These are phyloP conservation scores for Fistulifera pelliculosa DNA, from an alignment of 108 stramenopile species.

Conservation along the genomic window DNA sequence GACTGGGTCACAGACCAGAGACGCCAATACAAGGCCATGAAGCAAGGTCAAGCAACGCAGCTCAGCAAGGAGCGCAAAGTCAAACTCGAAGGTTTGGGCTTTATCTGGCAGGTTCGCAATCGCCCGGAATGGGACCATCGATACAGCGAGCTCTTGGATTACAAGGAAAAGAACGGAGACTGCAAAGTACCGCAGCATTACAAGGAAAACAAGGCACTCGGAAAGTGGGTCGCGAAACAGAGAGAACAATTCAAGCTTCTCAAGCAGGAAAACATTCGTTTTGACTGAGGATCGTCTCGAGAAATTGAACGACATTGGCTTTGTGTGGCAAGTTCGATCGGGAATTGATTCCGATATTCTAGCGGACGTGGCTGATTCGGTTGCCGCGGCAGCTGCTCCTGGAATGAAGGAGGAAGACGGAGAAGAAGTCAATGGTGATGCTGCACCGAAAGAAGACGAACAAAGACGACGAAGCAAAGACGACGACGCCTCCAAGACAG, in stretches of 20 bases:
- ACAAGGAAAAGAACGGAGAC: constrained; percentile 26
- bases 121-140: constrained; percentile 61
- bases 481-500: no score
- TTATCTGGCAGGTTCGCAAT: constrained; percentile 59
- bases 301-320: constrained; percentile 46
- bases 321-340: constrained; percentile 41
- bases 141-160: constrained; percentile 57
- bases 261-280: constrained; percentile 52
- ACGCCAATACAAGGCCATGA: constrained; percentile 42
- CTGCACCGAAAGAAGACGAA: no score
- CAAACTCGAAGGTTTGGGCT: constrained; percentile 53
- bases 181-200: constrained; percentile 58
- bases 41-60: constrained; percentile 17
- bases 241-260: constrained; percentile 56
- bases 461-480: no score
- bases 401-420: no score
- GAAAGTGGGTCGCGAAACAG: constrained; percentile 82
- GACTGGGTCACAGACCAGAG: constrained; percentile 64
- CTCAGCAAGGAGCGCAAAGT: constrained; percentile 53
- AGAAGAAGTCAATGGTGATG: no score
- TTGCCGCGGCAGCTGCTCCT: no score
- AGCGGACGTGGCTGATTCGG: no score
- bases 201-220: constrained; percentile 37
- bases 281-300: constrained; percentile 68
- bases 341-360: constrained; percentile 1